Conservation (phyloP, 768 basidiomycete genomes). For the Leccinum boreale region DNA sequence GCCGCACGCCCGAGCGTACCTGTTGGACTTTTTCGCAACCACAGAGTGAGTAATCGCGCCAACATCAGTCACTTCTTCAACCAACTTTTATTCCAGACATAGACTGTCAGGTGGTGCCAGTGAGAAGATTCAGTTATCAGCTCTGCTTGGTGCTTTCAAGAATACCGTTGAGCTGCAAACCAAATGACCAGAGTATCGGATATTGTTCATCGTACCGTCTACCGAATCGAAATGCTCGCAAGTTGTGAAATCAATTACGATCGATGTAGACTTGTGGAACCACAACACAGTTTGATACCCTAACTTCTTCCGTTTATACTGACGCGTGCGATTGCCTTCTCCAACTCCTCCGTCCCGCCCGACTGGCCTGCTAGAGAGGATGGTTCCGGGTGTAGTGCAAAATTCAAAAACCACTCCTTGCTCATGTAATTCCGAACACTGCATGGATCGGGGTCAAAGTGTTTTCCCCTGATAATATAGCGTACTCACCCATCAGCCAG, state of each 20-base stretch:
- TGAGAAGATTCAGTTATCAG: slow-evolving; percentile 93
- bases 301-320: neutral
- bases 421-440: slow-evolving; percentile 95
- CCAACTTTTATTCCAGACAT: slow-evolving; percentile 51
- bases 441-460: neutral
- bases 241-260: neutral
- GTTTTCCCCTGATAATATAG: neutral
- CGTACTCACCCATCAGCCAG: slow-evolving; percentile 80
- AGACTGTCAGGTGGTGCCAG: slow-evolving; percentile 88
- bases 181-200: slow-evolving; percentile 27
- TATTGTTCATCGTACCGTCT: neutral
- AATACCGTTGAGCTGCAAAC: slow-evolving; percentile 78
- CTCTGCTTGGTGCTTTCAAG: slow-evolving; percentile 90
- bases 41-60: slow-evolving; percentile 66
- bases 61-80: neutral
- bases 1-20: slow-evolving; percentile 80
- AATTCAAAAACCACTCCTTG: slow-evolving; percentile 85
- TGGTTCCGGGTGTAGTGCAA: slow-evolving; percentile 53
- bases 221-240: neutral
- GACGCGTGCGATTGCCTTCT: slow-evolving; percentile 1
- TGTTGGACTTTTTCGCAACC: slow-evolving; percentile 92
- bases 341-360: neutral
- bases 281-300: neutral
- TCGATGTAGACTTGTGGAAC: neutral
- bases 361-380: slow-evolving; percentile 37